Base-by-base conservation (phyloP, 805 yeast genomes). In the Martiniozyma abietophila region DNA sequence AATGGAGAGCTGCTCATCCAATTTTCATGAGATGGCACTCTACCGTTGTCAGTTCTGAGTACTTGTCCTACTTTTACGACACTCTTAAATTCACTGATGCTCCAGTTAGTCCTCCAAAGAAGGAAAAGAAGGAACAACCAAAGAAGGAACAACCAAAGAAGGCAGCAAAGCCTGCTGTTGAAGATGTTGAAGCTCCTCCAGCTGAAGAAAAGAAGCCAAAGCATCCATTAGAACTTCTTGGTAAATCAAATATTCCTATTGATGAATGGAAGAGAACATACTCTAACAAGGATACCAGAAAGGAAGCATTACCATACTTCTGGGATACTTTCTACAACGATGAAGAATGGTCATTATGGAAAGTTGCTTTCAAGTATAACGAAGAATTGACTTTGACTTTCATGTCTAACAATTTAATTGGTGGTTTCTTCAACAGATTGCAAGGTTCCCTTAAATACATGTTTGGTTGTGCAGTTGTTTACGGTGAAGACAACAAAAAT, bases 401-500 rank as follows among this genome's bases (percentile, higher is more conserved):
- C 74, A 92, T 92, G 97, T 84, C 97, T 53, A 86, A 86, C 80
- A 89, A 89, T 78, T 76, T 85, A 65, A 71, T 92, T 58, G 97
- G 96, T 60, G 97, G 97, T 58, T 89, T 89, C 81, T 83, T 89
- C 80, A 78, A 77, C 82, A 83, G 98, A 72, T 75, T 89, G 56
- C 59, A 76, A 41, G 97, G 76, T 47, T 89, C 97, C 46, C 71
- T 83, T 69, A 89, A 89, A 69, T 89, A 77, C 76, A 62, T 92
- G 74, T 89, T 89, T 61, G 98, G 97, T 58, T 70, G 77, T 57
- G 62, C 80, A 66, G 95, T 88, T 53, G 97, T 92, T 50, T 89
- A 82, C 70, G 98, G 98, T 67, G 96, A 83, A 72, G 85, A 86
- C 86, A 89, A 86, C 81, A 71, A 80, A 80, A 89, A 89, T 69